phyloP scores from a whole-genome alignment of 306 rosid genomes.

The Macrotyloma uniflorum region DNA sequence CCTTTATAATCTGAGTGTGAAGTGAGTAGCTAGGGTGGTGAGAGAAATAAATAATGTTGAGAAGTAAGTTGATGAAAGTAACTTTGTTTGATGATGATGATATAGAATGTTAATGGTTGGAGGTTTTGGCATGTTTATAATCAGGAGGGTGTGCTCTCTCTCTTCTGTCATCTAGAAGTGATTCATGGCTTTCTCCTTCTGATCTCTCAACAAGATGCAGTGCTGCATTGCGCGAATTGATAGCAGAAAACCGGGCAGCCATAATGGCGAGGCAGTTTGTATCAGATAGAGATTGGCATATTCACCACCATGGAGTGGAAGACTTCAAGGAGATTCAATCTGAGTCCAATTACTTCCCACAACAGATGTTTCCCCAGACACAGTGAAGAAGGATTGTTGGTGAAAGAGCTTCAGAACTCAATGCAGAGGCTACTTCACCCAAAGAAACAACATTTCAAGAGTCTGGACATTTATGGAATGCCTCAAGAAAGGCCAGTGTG shows the following conservation, averaged over 20 bases:
- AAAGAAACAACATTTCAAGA: constrained; percentile 28
- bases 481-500: constrained; percentile 30
- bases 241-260: constrained; percentile 86
- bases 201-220: constrained; percentile 85
- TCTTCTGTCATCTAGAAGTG: constrained; percentile 91
- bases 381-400: constrained; percentile 39
- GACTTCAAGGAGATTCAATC: constrained; percentile 43
- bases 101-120: no score
- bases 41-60: no score
- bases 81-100: no score
- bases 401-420: neutral
- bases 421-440: constrained; percentile 24
- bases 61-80: no score
- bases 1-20: no score
- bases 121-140: no score
- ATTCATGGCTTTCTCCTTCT: constrained; percentile 57
- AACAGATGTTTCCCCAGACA: constrained; percentile 60
- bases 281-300: constrained; percentile 58
- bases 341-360: constrained; percentile 43
- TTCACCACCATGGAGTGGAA: constrained; percentile 42
- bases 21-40: no score
- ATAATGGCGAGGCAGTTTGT: constrained; percentile 60
- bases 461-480: constrained; percentile 51
- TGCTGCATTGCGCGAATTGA: constrained; percentile 82
- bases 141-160: constrained; percentile 90